These are phyloP conservation scores for Pseudotulostoma volvatum DNA, from an alignment of 495 filamentous ascomycete species.

Conservation along the genomic window DNA sequence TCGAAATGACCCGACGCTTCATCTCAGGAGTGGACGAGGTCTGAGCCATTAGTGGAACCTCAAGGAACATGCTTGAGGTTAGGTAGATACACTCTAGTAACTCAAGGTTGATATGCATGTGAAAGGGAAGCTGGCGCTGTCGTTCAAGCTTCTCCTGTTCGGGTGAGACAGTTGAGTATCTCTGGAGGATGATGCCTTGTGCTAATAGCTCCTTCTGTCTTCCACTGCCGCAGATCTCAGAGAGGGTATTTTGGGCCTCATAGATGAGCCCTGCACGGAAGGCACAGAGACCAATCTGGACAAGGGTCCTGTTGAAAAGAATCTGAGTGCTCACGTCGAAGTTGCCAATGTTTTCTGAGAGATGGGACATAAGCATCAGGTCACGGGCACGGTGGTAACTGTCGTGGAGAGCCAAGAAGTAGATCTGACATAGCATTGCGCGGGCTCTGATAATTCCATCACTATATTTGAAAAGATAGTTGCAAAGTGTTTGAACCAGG, in stretches of 20 bases:
- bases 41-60: constrained; percentile 93
- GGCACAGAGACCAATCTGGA: constrained; percentile 94
- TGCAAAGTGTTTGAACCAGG: constrained; percentile 79
- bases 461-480: constrained; percentile 83
- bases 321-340: constrained; percentile 97
- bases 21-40: constrained; percentile 91
- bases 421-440: constrained; percentile 96
- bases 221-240: constrained; percentile 94
- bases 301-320: constrained; percentile 93
- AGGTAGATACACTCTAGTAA: constrained; percentile 96
- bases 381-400: constrained; percentile 94
- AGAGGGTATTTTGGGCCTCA: constrained; percentile 88
- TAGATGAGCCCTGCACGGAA: constrained; percentile 95
- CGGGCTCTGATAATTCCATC: constrained; percentile 91
- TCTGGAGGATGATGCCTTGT: constrained; percentile 94
- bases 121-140: constrained; percentile 93
- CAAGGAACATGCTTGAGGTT: constrained; percentile 94
- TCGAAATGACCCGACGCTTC: constrained; percentile 96
- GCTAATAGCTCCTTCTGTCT: constrained; percentile 95
- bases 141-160: constrained; percentile 95
- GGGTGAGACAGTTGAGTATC: constrained; percentile 83
- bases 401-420: constrained; percentile 93
- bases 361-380: constrained; percentile 99
- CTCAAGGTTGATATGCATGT: constrained; percentile 99
- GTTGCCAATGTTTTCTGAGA: constrained; percentile 86